Conservation (phyloP, 2,329 filamentous ascomycete genomes). For the Rhynchosporium agropyri region DNA sequence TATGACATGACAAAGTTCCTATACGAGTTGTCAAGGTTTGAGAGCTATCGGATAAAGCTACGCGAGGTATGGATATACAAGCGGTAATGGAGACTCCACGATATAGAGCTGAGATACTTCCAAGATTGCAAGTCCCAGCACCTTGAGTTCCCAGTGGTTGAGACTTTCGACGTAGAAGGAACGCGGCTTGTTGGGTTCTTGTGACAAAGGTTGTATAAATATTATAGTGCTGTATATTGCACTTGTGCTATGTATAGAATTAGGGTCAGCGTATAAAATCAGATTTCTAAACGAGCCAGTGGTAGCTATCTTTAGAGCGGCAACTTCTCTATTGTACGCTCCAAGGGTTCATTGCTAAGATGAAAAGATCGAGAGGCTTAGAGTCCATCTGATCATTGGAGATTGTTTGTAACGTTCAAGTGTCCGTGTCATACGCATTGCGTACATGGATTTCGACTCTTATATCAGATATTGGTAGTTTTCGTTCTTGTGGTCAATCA, state of each 20-base stretch:
- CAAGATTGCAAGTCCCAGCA: slow-evolving; percentile 17
- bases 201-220: slow-evolving; percentile 33
- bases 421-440: background rate
- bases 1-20: slow-evolving; percentile 24
- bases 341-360: slow-evolving; percentile 8
- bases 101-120: slow-evolving; percentile 19
- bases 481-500: slow-evolving; percentile 9
- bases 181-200: slow-evolving; percentile 31
- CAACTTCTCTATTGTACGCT: slow-evolving; percentile 22
- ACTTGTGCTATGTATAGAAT: slow-evolving; percentile 34
- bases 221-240: slow-evolving; percentile 32
- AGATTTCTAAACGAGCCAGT: slow-evolving; percentile 22
- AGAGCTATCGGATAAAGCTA: slow-evolving; percentile 34
- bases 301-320: slow-evolving; percentile 21
- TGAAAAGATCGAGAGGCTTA: background rate
- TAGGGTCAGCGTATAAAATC: slow-evolving; percentile 29
- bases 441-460: background rate
- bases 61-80: slow-evolving; percentile 22
- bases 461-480: background rate
- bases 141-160: slow-evolving; percentile 14
- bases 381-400: slow-evolving; percentile 3
- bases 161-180: slow-evolving; percentile 23
- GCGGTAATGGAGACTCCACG: background rate
- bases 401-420: background rate
- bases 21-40: slow-evolving; percentile 30